Conservation (phyloP, 768 basidiomycete species). For the Mycena galopus region DNA sequence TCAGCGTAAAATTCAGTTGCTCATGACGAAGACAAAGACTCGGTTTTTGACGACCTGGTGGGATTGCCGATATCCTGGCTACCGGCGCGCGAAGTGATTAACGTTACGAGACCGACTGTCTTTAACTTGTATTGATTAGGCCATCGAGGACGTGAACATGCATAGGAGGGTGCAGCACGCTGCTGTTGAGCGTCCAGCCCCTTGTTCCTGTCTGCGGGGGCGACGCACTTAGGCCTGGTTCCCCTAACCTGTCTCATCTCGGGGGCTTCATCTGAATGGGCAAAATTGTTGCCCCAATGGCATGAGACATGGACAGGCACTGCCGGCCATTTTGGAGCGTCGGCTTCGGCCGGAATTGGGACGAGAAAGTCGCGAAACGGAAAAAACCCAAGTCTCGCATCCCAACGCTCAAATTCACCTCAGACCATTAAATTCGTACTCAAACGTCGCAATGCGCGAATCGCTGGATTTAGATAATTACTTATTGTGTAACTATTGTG, state of each 20-base stretch:
- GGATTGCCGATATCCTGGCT: constrained; percentile 64
- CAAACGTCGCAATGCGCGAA: not conserved
- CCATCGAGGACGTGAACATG: not conserved
- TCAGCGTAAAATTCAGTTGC: constrained; percentile 25
- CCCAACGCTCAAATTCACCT: too few relatives aligned
- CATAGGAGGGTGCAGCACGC: not conserved
- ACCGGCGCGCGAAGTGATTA: constrained; percentile 59
- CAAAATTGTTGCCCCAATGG: not conserved
- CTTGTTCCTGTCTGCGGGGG: not conserved
- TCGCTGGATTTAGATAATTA: not conserved
- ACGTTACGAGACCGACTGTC: constrained; percentile 4
- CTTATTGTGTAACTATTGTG: not conserved
- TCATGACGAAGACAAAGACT: constrained; percentile 55
- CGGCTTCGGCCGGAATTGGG: not conserved
- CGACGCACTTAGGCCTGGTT: not conserved
- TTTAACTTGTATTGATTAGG: constrained; percentile 12
- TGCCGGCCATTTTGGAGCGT: not conserved
- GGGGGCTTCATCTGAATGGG: not conserved
- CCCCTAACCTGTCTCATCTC: not conserved
- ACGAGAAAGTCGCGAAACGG: not conserved
- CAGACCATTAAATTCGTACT: too few relatives aligned
- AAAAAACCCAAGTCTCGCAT: not conserved
- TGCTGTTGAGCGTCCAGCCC: not conserved
- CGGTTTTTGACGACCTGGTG: constrained; percentile 52
- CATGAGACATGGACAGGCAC: not conserved